These are phyloP conservation scores for Arabis hirsuta DNA, from an alignment of 345 rosid species.

Conservation along the genomic window DNA sequence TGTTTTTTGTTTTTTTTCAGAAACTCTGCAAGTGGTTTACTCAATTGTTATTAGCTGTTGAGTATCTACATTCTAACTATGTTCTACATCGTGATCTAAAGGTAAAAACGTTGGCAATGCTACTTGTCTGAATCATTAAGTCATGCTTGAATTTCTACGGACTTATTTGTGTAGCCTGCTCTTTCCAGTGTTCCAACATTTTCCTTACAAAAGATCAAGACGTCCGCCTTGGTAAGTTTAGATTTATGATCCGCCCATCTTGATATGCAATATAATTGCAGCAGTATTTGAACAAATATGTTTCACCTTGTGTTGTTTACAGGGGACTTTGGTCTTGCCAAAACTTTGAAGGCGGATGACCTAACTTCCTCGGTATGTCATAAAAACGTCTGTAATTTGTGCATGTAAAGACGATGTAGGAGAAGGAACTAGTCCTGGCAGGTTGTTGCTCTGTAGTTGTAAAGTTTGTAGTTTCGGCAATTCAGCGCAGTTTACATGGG, in stretches of 20 bases:
- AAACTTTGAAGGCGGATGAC: slow-evolving; percentile 93
- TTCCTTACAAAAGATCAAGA: slow-evolving; percentile 97
- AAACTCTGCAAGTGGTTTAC: slow-evolving; percentile 99
- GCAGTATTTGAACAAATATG: slow-evolving; percentile 3
- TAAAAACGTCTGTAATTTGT: slow-evolving; percentile 10
- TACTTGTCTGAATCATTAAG: slow-evolving; percentile 23
- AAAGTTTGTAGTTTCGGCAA: not conserved
- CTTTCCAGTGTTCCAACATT: slow-evolving; percentile 89
- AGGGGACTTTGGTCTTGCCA: slow-evolving; percentile 99
- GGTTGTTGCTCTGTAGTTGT: not conserved
- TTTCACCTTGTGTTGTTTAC: slow-evolving; percentile 37
- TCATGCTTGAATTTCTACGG: slow-evolving; percentile 34
- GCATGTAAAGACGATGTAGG: slow-evolving; percentile 18
- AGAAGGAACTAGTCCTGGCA: slow-evolving; percentile 8
- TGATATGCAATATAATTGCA: slow-evolving; percentile 14
- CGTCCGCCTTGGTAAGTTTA: slow-evolving; percentile 81
- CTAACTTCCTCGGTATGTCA: slow-evolving; percentile 90
- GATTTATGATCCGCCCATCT: slow-evolving; percentile 7
- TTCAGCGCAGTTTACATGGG: not conserved
- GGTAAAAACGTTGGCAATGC: slow-evolving; percentile 48
- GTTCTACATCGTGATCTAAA: slow-evolving; percentile 96
- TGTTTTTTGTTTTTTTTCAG: slow-evolving; percentile 45
- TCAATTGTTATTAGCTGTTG: slow-evolving; percentile 87
- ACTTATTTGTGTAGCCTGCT: slow-evolving; percentile 42
- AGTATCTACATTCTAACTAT: slow-evolving; percentile 91